Conservation (phyloP, 2,329 filamentous ascomycete genomes). For the Trichocomaceae sp. region DNA sequence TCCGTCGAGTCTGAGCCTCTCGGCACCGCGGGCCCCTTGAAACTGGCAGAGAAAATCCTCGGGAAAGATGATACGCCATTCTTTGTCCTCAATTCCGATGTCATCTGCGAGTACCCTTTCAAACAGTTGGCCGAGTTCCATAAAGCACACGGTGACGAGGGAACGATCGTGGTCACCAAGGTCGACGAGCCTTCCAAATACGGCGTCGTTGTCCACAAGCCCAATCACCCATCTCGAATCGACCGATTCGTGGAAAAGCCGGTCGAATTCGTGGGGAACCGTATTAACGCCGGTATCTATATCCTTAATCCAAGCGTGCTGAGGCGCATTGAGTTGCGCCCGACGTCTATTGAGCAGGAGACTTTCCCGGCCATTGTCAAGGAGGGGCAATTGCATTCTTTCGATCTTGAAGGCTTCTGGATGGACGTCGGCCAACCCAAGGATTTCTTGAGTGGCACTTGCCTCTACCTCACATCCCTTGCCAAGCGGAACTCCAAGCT, state of each 20-base stretch:
- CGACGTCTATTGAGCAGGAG: conserved; percentile 97
- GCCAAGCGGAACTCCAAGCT: conserved; percentile 84
- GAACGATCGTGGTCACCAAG: conserved; percentile 97
- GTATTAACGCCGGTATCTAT: conserved; percentile 98
- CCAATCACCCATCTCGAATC: conserved; percentile 80
- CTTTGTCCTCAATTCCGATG: conserved; percentile 97
- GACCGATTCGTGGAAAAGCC: conserved; percentile 99
- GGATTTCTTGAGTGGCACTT: conserved; percentile 94
- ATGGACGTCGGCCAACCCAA: conserved; percentile 99
- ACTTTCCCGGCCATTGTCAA: conserved; percentile 91
- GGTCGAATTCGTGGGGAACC: conserved; percentile 96
- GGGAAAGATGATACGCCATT: conserved; percentile 91
- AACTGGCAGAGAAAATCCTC: conserved; percentile 86
- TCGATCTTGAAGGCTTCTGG: conserved; percentile 96
- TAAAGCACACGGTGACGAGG: conserved; percentile 86
- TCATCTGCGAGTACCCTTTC: conserved; percentile 98
- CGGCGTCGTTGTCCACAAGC: conserved; percentile 96
- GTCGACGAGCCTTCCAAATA: conserved; percentile 99
- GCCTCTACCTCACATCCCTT: conserved; percentile 88
- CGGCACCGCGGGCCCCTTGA: conserved; percentile 89
- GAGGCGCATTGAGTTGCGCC: conserved; percentile 85
- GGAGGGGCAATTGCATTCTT: conserved; percentile 88
- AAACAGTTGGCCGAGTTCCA: conserved; percentile 84
- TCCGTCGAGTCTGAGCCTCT: conserved; percentile 94
- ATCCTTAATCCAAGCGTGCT: conserved; percentile 92